Conservation (phyloP, 140 eudicot genomes). For the Senecio squalidus region DNA sequence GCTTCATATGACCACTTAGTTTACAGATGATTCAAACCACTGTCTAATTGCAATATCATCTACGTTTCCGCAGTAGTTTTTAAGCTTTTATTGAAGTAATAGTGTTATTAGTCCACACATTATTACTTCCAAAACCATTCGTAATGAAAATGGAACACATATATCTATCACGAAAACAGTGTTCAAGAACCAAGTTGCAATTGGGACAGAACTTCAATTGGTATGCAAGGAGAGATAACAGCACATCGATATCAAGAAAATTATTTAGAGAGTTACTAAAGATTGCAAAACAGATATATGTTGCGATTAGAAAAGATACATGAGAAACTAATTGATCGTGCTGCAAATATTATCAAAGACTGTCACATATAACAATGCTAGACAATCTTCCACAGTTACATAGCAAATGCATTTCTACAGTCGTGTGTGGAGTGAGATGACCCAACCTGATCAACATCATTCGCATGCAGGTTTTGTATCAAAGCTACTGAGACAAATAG, state of each 20-base stretch:
- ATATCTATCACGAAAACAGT: neutral
- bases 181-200: too few relatives aligned
- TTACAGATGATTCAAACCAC: neutral
- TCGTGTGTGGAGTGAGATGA: constrained; percentile 15
- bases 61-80: neutral
- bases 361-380: constrained; percentile 21
- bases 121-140: neutral
- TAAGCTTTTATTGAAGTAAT: neutral
- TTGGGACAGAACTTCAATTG: too few relatives aligned
- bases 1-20: neutral
- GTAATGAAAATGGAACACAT: neutral
- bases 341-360: constrained; percentile 30
- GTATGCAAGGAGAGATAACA: too few relatives aligned
- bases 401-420: constrained; percentile 7
- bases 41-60: neutral
- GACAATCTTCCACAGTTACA: constrained; percentile 25
- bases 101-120: neutral
- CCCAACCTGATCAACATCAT: constrained; percentile 30
- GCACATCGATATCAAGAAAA: constrained; percentile 5
- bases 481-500: constrained; percentile 92
- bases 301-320: constrained; percentile 32
- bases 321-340: constrained; percentile 22
- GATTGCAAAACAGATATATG: constrained; percentile 20
- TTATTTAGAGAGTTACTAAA: constrained; percentile 6
- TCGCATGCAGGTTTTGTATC: constrained; percentile 95